A percentile compares a stretch with the other conserved stretches of the same genome.
Conservation (phyloP, 148 eudicot genomes). For the Polygonum aviculare region DNA sequence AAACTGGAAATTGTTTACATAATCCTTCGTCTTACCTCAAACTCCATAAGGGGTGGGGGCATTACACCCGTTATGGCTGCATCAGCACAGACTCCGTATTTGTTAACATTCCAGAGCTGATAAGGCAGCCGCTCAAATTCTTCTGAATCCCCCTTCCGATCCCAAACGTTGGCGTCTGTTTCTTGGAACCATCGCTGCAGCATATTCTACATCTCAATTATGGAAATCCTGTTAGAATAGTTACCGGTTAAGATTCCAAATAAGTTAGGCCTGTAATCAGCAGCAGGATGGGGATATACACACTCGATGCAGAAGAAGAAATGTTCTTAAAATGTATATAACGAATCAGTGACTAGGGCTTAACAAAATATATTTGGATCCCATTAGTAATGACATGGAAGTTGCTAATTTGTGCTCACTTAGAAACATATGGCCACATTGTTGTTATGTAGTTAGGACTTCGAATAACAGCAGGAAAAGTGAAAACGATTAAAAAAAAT, state of each 20-base stretch:
- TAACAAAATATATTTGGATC: too few species aligned
- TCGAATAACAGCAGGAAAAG: too few species aligned
- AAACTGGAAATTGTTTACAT: neutral
- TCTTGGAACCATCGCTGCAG: constrained; percentile 66
- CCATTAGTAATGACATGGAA: too few species aligned
- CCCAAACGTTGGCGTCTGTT: constrained; percentile 43
- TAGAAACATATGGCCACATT: too few species aligned
- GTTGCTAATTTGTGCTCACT: too few species aligned
- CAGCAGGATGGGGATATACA: neutral
- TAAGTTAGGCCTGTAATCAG: neutral
- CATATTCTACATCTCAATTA: constrained; percentile 54
- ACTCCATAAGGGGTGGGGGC: constrained; percentile 92
- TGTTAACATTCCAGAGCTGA: constrained; percentile 89
- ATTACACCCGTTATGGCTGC: constrained; percentile 90
- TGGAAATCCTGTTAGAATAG: constrained; percentile 20
- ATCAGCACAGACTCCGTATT: constrained; percentile 82
- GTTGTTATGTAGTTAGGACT: too few species aligned
- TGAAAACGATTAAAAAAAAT: neutral
- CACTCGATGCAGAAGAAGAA: neutral
- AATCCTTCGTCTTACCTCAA: constrained; percentile 45
- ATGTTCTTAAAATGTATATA: neutral
- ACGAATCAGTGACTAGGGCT: neutral
- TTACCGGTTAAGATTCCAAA: constrained; percentile 6
- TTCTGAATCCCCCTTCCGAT: constrained; percentile 32
- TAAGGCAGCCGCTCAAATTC: constrained; percentile 60